Evolutionary conservation across 2,329 filamentous ascomycete genomes (phyloP).

Genomic region (Hypomyces rosellus): DNA sequence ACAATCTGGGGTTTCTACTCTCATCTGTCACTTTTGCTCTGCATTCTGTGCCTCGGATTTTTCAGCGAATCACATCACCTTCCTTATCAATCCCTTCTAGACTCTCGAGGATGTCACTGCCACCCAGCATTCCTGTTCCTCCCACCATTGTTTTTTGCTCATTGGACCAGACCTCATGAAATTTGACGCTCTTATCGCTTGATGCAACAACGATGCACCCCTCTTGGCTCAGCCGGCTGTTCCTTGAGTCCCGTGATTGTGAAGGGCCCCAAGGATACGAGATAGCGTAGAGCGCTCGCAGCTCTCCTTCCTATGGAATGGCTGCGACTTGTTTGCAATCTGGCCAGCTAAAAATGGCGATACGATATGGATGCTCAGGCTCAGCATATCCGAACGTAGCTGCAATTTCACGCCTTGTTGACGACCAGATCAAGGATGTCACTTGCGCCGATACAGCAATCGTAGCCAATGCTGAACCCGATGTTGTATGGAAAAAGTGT

Average conservation of each 20-base stretch:
- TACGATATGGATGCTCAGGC: conserved; percentile 79
- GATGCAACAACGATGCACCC: conserved; percentile 81
- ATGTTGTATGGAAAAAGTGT: conserved; percentile 86
- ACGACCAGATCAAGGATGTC: conserved; percentile 87
- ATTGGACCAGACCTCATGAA: conserved; percentile 88
- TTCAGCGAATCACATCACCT: conserved; percentile 62
- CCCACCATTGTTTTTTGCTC: conserved; percentile 42
- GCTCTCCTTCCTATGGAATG: conserved; percentile 75
- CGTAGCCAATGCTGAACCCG: conserved; percentile 76
- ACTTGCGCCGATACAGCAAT: conserved; percentile 93
- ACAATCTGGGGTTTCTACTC: neutral
- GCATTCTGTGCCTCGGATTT: neutral
- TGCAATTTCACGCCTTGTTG: conserved; percentile 75
- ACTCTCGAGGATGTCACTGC: conserved; percentile 79
- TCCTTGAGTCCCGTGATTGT: conserved; percentile 21
- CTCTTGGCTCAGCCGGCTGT: conserved; percentile 25
- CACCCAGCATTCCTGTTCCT: conserved; percentile 60
- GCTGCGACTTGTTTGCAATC: conserved; percentile 79
- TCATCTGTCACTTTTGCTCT: neutral
- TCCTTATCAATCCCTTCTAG: conserved; percentile 75
- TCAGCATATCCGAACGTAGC: conserved; percentile 93
- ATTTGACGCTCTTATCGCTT: conserved; percentile 88
- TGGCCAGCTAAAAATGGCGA: conserved; percentile 93
- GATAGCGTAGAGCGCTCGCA: conserved; percentile 81
- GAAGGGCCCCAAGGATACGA: conserved; percentile 58